Evolutionary conservation across 257 asterid genomes (phyloP).

Genomic region (Eucommia ulmoides): DNA sequence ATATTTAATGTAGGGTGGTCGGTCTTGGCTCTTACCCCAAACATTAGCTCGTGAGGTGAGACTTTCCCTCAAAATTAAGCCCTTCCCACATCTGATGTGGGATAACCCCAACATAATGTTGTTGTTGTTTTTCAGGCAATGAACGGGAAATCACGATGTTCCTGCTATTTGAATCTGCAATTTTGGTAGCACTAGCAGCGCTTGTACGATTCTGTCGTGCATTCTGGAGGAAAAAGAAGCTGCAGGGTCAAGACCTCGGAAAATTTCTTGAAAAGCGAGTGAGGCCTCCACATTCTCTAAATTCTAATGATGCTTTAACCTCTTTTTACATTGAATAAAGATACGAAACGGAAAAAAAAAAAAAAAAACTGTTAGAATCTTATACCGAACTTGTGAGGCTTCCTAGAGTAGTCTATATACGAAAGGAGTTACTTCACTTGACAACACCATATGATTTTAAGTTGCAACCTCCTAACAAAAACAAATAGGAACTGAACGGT

Average conservation of each 20-base stretch:
- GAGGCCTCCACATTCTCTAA: slow-evolving; percentile 7
- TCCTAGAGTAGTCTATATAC: too few relatives aligned
- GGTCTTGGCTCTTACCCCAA: too few relatives aligned
- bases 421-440: too few relatives aligned
- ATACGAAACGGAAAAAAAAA: neutral
- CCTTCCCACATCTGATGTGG: too few relatives aligned
- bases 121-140: slow-evolving; percentile 36
- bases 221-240: slow-evolving; percentile 86
- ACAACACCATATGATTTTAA: too few relatives aligned
- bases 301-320: neutral
- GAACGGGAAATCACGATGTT: slow-evolving; percentile 44
- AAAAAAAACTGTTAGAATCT: too few relatives aligned
- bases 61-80: too few relatives aligned
- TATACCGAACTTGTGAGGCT: neutral
- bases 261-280: slow-evolving; percentile 86
- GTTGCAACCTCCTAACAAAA: too few relatives aligned
- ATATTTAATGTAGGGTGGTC: neutral
- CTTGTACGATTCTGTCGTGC: slow-evolving; percentile 42
- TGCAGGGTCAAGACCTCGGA: slow-evolving; percentile 52
- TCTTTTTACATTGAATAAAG: neutral
- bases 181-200: slow-evolving; percentile 45
- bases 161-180: slow-evolving; percentile 52
- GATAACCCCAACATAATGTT: too few relatives aligned
- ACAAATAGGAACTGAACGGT: neutral
- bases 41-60: too few relatives aligned